These are phyloP conservation scores for Pyrenochaeta sp. DNA, from an alignment of 2,329 filamentous ascomycete species.

Conservation along the genomic window DNA sequence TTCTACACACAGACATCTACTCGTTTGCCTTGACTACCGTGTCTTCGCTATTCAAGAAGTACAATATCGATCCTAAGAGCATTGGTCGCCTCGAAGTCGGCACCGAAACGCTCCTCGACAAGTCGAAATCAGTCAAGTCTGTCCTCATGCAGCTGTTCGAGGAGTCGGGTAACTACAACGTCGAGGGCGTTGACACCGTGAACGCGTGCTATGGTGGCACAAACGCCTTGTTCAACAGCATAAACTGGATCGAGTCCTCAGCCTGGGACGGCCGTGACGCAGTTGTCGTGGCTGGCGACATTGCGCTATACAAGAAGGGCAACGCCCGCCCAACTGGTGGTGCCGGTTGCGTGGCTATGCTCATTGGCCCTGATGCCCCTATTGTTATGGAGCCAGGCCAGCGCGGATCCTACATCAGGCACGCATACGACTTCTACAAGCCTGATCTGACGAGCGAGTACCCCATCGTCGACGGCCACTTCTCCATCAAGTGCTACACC, in stretches of 20 bases:
- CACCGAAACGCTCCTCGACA: conserved; percentile 64
- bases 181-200: conserved; percentile 63
- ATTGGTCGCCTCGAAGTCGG: conserved; percentile 64
- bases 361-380: conserved; percentile 61
- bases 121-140: conserved; percentile 64
- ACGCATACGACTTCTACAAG: conserved; percentile 66
- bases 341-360: conserved; percentile 63
- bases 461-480: conserved; percentile 62
- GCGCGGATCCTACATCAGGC: conserved; percentile 60
- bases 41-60: conserved; percentile 62
- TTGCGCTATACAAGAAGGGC: conserved; percentile 64
- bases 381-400: conserved; percentile 60
- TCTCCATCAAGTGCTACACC: conserved; percentile 62
- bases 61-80: conserved; percentile 60
- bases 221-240: conserved; percentile 62
- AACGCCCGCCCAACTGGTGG: conserved; percentile 62
- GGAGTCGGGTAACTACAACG: conserved; percentile 61
- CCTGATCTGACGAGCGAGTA: conserved; percentile 63
- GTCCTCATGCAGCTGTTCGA: conserved; percentile 63
- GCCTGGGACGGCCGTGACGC: conserved; percentile 63
- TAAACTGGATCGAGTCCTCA: conserved; percentile 64
- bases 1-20: conserved; percentile 57
- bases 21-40: conserved; percentile 62
- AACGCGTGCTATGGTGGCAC: conserved; percentile 65
- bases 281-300: conserved; percentile 62